phyloP scores from a whole-genome alignment of 805 yeast species.

The Pichia cabralensis region DNA sequence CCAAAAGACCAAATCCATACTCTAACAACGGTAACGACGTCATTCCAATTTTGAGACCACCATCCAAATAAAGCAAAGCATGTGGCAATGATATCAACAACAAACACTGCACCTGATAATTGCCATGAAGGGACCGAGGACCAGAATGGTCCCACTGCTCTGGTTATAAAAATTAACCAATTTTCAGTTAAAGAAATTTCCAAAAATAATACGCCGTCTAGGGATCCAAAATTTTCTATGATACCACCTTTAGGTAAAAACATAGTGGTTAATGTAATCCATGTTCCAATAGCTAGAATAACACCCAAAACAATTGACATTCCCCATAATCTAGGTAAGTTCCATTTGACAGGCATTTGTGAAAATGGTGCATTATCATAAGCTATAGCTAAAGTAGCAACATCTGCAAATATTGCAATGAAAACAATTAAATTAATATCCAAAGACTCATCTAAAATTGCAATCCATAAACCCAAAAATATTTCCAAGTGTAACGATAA shows the following conservation, averaged over 20 bases:
- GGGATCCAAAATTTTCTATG: slow-evolving; percentile 85
- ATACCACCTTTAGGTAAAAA: slow-evolving; percentile 81
- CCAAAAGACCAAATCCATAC: slow-evolving; percentile 90
- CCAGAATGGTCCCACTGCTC: slow-evolving; percentile 97
- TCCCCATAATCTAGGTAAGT: slow-evolving; percentile 91
- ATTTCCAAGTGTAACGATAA: slow-evolving; percentile 85
- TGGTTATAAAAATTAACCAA: slow-evolving; percentile 90
- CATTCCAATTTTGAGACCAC: slow-evolving; percentile 95
- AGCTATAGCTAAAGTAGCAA: slow-evolving; percentile 92
- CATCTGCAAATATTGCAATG: slow-evolving; percentile 94
- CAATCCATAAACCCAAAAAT: slow-evolving; percentile 92
- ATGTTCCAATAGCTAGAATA: slow-evolving; percentile 76
- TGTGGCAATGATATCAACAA: slow-evolving; percentile 81
- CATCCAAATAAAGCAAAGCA: slow-evolving; percentile 86
- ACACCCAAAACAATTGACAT: slow-evolving; percentile 78
- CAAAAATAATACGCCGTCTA: slow-evolving; percentile 83
- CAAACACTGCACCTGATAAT: slow-evolving; percentile 80
- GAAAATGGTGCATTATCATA: slow-evolving; percentile 78
- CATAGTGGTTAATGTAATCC: slow-evolving; percentile 90
- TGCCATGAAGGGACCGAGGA: slow-evolving; percentile 91
- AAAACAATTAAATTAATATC: slow-evolving; percentile 84
- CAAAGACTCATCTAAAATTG: slow-evolving; percentile 74
- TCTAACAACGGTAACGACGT: slow-evolving; percentile 84
- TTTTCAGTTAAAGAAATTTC: slow-evolving; percentile 89
- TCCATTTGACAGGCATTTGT: slow-evolving; percentile 87